Percentiles rank a stretch among this genome's conserved stretches.
These are phyloP conservation scores for Alnus glutinosa DNA, from an alignment of 306 rosid genomes.

Conservation along the genomic window DNA sequence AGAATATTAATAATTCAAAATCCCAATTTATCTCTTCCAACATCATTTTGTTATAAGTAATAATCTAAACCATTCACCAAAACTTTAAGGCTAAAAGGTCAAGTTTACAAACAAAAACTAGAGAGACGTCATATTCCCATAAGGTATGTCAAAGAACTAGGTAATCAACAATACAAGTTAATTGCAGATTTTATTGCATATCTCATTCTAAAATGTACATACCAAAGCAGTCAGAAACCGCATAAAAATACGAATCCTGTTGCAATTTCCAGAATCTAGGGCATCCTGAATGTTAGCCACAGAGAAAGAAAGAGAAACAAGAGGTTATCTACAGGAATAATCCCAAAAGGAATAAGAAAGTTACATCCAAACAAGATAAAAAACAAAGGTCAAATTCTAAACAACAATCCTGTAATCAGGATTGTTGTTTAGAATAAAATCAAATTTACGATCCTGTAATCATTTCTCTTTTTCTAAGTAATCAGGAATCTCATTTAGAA, in stretches of 20 bases:
- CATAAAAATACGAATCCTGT: conserved; percentile 69
- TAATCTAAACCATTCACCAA: not conserved
- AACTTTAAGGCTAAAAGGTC: not conserved
- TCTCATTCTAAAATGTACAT: conserved; percentile 30
- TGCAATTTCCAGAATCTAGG: conserved; percentile 73
- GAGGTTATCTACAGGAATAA: not conserved
- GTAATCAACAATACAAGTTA: not conserved
- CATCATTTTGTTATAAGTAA: not conserved
- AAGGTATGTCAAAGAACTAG: not conserved
- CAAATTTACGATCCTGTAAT: not conserved
- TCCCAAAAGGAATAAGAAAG: conserved; percentile 4
- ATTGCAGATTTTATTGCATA: not conserved
- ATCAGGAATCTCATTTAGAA: not conserved
- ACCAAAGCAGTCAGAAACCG: conserved; percentile 89
- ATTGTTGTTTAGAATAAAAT: not conserved
- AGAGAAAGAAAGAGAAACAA: conserved; percentile 8
- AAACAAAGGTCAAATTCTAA: not conserved
- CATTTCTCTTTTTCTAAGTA: not conserved
- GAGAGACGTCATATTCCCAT: not conserved
- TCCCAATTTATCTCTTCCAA: not conserved
- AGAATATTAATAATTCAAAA: not conserved
- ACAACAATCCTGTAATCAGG: not conserved
- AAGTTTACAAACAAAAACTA: not conserved
- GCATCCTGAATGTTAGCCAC: conserved; percentile 59
- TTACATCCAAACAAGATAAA: not conserved